Conservation (phyloP, 2,329 filamentous ascomycete genomes). For the Aspergillus brunneoviolaceus region DNA sequence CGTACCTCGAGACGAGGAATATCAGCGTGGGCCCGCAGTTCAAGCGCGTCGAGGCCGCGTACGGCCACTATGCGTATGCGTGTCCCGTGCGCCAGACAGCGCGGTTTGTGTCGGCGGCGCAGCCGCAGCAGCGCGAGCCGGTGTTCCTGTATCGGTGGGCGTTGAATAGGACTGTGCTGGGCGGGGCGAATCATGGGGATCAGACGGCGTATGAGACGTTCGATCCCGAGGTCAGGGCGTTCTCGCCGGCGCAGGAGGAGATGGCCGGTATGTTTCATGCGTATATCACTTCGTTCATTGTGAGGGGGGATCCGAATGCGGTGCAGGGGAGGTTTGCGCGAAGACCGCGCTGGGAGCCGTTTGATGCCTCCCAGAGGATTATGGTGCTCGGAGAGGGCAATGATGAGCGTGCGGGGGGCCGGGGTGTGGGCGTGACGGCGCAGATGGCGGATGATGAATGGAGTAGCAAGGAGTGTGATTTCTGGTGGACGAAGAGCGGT, state of each 20-base stretch:
- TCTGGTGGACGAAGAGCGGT: slow-evolving; percentile 44
- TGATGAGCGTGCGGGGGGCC: slow-evolving; percentile 50
- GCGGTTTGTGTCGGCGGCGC: slow-evolving; percentile 35
- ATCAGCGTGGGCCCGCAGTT: slow-evolving; percentile 51
- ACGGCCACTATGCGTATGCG: slow-evolving; percentile 52
- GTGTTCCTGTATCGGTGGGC: slow-evolving; percentile 59
- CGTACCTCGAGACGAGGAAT: slow-evolving; percentile 24
- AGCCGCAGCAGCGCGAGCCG: slow-evolving; percentile 27
- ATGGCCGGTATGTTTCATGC: slow-evolving; percentile 47
- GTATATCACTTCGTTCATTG: slow-evolving; percentile 53
- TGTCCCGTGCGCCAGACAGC: slow-evolving; percentile 51
- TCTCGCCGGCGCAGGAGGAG: slow-evolving; percentile 44
- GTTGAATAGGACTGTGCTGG: slow-evolving; percentile 43
- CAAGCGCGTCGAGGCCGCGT: slow-evolving; percentile 52
- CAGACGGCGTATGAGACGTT: slow-evolving; percentile 52
- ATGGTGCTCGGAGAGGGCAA: slow-evolving; percentile 52
- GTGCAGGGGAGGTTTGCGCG: slow-evolving; percentile 26
- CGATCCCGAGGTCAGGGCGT: slow-evolving; percentile 33
- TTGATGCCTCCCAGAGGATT: slow-evolving; percentile 26
- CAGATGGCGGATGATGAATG: slow-evolving; percentile 44
- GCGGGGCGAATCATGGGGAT: slow-evolving; percentile 51
- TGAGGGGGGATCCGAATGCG: slow-evolving; percentile 47
- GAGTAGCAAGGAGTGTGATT: slow-evolving; percentile 47
- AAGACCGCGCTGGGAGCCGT: slow-evolving; percentile 41
- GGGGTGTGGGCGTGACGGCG: slow-evolving; percentile 37